Evolutionary conservation across 257 asterid genomes (phyloP), one percentile per base, ranked within the genome.

Genomic region (Solanum piurae): DNA sequence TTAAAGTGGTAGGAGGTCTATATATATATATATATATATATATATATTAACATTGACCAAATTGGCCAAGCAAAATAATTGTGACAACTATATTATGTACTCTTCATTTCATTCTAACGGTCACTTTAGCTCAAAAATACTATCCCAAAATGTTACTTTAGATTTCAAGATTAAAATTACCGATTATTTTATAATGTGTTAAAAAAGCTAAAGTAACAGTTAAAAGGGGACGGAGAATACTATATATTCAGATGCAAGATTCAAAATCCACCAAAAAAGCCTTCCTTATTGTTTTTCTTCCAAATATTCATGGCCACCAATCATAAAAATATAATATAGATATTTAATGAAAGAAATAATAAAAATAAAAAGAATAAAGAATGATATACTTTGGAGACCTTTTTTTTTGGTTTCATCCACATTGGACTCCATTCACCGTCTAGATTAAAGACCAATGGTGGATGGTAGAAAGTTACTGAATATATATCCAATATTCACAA

Each of bases 161-260:
- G 60, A 49, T 13, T 49, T 49, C 21, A 49, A 14, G 21, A 49
- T 52, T 52, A 52, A 52, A 18, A 18, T 52, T 52, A 18, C 1
- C n/a, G 1, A 52, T 18, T 0, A 16, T 52, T 6, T 1, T 1
- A 2, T 18, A 18, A 52, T 52, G 62, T 55, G 62, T 18, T 4
- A 55, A 55, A 52, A 16, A 18, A 6, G 0, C 0, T 52, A 2
- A 16, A 52, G 0, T 0, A 0, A 16, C 18, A 18, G n/a, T 6
- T 16, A 16, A 52, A 52, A 16, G 0, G 23, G 23, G 4, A 52
- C 9, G 1, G 23, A 52, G 1, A 52, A 7, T 6, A 49, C 3
- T 5, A 49, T 49, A 6, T 49, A 52, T 52, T 52, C n/a, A 18
- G 1, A 52, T 52, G n/a, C n/a, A 52, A 52, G 62, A 0, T 52